A percentile compares a stretch with the other conserved stretches of the same genome.
Evolutionary conservation across 495 filamentous ascomycete genomes (phyloP).

Genomic region (Podospora pseudocomata): DNA sequence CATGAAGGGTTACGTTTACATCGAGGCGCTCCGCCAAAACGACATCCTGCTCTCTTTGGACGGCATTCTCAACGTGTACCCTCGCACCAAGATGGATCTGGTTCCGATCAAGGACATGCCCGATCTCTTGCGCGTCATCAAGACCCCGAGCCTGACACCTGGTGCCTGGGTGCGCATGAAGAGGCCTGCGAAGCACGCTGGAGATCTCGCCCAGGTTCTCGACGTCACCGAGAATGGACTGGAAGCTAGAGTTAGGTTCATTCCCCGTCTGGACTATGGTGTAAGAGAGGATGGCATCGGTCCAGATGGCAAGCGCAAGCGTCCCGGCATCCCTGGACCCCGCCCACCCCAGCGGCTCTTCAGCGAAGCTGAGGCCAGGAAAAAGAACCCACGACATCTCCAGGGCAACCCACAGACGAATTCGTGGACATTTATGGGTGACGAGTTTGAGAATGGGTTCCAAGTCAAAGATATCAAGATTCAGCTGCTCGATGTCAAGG

Average conservation of each 20-base stretch:
- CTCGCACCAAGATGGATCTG: conserved; percentile 72
- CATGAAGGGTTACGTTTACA: conserved; percentile 93
- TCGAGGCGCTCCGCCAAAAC: conserved; percentile 81
- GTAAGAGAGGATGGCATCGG: conserved; percentile 70
- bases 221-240: conserved; percentile 91
- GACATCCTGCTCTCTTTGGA: conserved; percentile 80
- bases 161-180: conserved; percentile 90
- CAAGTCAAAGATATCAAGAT: conserved; percentile 92
- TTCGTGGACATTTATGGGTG: conserved; percentile 75
- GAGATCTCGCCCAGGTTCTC: conserved; percentile 89
- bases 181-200: conserved; percentile 73
- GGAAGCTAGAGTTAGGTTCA: conserved; percentile 77
- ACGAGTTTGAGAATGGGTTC: conserved; percentile 90
- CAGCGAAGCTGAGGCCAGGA: conserved; percentile 88
- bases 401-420: conserved; percentile 60
- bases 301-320: conserved; percentile 72
- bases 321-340: conserved; percentile 53
- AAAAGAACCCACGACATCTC: conserved; percentile 73
- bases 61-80: conserved; percentile 76
- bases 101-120: conserved; percentile 98
- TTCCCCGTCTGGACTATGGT: conserved; percentile 91
- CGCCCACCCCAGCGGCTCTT: conserved; percentile 90
- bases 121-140: conserved; percentile 83
- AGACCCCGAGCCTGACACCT: conserved; percentile 78
- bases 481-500: conserved; percentile 72